Evolutionary conservation across 192 early-diverging fungal genomes (phyloP).

Genomic region (Diversispora epigaea): DNA sequence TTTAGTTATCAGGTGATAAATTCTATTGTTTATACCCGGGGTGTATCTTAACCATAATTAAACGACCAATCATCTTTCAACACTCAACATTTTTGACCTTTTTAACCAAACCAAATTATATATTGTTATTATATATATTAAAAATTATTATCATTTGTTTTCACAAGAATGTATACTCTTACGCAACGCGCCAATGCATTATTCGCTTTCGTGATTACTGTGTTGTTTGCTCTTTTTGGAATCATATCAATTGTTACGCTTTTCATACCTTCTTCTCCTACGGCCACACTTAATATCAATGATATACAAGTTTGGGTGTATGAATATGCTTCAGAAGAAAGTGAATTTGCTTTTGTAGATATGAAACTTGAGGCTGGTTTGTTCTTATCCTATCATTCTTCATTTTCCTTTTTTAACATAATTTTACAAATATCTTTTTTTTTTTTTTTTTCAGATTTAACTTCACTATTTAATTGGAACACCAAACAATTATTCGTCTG

Average conservation of each 20-base stretch:
- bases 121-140: too few species aligned
- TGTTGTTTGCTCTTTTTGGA: constrained; percentile 17
- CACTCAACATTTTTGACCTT: too few species aligned
- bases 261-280: constrained; percentile 18
- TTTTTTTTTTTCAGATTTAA: constrained; percentile 59
- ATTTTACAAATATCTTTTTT: not conserved
- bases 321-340: constrained; percentile 10
- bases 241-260: constrained; percentile 15
- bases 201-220: constrained; percentile 29
- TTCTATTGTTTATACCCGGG: too few species aligned
- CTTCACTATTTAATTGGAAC: constrained; percentile 84
- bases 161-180: constrained; percentile 20
- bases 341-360: constrained; percentile 22
- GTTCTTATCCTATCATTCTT: not conserved
- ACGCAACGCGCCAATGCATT: constrained; percentile 16
- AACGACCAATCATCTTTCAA: too few species aligned
- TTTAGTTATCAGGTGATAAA: too few species aligned
- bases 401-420: not conserved
- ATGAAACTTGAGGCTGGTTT: constrained; percentile 27
- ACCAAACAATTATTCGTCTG: constrained; percentile 86
- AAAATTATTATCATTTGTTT: too few species aligned
- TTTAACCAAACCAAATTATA: too few species aligned
- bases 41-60: too few species aligned
- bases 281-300: not conserved
- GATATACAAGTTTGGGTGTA: constrained; percentile 11